Conservation (phyloP, 2,329 filamentous ascomycete genomes). For the Aschersonia sp. region DNA sequence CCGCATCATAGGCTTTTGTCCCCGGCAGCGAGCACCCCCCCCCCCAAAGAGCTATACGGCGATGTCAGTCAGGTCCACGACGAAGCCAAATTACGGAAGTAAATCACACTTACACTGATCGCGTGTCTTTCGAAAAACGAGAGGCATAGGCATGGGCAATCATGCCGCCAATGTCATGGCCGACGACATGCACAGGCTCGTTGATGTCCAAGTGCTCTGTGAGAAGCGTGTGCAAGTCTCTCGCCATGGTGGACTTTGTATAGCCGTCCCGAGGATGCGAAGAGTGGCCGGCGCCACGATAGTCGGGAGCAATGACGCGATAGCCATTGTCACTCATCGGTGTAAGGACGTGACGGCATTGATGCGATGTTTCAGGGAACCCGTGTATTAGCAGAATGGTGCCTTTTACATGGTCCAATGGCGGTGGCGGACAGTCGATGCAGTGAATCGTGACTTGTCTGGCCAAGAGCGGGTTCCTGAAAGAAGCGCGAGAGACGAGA, state of each 20-base stretch:
- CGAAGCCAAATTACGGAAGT: background rate
- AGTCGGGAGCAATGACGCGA: background rate
- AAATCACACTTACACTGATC: background rate
- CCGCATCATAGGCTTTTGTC: background rate
- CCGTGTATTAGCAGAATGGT: background rate
- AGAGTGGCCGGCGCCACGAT: background rate
- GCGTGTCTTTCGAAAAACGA: background rate
- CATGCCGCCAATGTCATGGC: background rate
- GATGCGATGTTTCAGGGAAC: background rate
- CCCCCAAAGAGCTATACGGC: background rate
- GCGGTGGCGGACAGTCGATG: background rate
- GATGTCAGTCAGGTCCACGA: background rate
- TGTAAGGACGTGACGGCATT: background rate
- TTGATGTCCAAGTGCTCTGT: background rate
- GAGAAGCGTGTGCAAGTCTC: background rate
- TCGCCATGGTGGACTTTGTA: background rate
- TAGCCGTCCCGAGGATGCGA: background rate
- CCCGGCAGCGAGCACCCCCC: background rate
- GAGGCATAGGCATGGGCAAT: background rate
- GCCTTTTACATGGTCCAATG: background rate
- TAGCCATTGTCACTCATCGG: background rate
- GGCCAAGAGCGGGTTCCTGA: background rate
- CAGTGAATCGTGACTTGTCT: background rate
- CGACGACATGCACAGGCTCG: background rate
- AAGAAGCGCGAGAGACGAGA: background rate